Evolutionary conservation across 371 early-diverging fungal species (phyloP), one percentile per base, ranked within the genome.

Genomic region (Mortierella sp.): DNA sequence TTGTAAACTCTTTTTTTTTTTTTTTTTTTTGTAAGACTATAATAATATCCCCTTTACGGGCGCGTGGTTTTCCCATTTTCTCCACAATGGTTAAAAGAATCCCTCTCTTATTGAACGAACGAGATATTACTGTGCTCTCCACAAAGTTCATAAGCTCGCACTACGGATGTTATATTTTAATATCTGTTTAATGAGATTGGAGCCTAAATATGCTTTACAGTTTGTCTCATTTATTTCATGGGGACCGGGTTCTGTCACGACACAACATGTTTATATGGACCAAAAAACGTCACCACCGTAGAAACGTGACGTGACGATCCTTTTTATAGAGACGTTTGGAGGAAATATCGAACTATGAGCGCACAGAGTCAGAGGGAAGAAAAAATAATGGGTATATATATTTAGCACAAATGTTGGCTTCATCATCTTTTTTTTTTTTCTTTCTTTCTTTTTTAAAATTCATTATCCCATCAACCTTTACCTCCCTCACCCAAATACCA

Each of bases 381-480:
- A 51, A 3, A 51, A 51, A 26, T 51, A 51, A 12, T n/a, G n/a
- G 23, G 3, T 26, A 23, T 23, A 26, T 26, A 51, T 31, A 56
- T n/a, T 5, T 31, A 32, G 22, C 7, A 7, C 49, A 23, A 26
- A 15, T 51, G 7, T 7, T 32, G 17, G 35, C 10, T 5, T 29
- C 43, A 26, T 61, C 43, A 40, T 28, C 28, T 61, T 61, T 61
- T 42, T 12, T 37, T 61, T 61, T 43, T 29, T 61, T 61, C 43
- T 26, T 29, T 57, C n/a, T 29, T 31, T 57, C 57, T 29, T 31
- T 34, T 23, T 57, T 57, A 4, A 13, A 23, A 61, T 28, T 28
- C 43, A 43, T 42, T 13, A 45, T 40, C 47, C 47, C 54, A 35
- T 61, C 65, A 60, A 54, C 42, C 61, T 62, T 62, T 55, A 56